Conservation (phyloP, 2,329 filamentous ascomycete species). For the Penicillium olsonii region DNA sequence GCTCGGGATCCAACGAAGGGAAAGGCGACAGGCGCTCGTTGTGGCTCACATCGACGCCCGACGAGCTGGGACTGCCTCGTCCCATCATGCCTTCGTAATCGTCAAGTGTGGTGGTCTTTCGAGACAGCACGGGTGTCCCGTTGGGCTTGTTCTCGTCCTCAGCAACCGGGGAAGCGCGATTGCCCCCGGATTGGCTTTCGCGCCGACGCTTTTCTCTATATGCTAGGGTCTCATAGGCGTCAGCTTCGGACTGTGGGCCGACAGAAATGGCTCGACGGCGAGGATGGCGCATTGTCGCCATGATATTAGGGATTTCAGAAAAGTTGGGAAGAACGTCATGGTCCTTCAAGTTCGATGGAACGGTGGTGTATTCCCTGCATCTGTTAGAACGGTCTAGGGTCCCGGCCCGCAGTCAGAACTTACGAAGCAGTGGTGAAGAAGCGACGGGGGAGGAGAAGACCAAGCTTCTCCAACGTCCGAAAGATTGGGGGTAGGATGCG, state of each 20-base stretch:
- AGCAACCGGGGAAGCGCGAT: conserved; percentile 25
- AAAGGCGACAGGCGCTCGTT: conserved; percentile 24
- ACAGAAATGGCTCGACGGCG: conserved; percentile 79
- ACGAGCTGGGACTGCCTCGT: conserved; percentile 54
- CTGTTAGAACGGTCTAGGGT: conserved; percentile 2
- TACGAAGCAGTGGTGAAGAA: conserved; percentile 88
- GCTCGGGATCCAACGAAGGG: conserved; percentile 31
- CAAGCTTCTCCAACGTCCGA: conserved; percentile 76
- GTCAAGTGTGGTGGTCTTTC: conserved; percentile 54
- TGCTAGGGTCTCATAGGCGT: conserved; percentile 92
- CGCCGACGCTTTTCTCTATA: conserved; percentile 74
- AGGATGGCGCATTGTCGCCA: conserved; percentile 79
- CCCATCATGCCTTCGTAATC: conserved; percentile 76
- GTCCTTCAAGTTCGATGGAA: conserved; percentile 70
- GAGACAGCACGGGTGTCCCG: conserved; percentile 42
- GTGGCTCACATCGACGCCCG: conserved; percentile 34
- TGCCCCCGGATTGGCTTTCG: conserved; percentile 56
- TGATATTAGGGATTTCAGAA: conserved; percentile 79
- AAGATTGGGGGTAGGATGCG: conserved; percentile 81
- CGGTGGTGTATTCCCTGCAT: conserved; percentile 72
- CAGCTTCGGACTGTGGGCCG: conserved; percentile 91
- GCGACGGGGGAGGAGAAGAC: conserved; percentile 77
- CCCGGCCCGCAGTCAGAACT: conserved; percentile 27
- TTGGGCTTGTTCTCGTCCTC: conserved; percentile 25
- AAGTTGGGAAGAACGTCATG: conserved; percentile 90